Evolutionary conservation across 257 asterid species (phyloP).

Genomic region (Solanum peruvianum): DNA sequence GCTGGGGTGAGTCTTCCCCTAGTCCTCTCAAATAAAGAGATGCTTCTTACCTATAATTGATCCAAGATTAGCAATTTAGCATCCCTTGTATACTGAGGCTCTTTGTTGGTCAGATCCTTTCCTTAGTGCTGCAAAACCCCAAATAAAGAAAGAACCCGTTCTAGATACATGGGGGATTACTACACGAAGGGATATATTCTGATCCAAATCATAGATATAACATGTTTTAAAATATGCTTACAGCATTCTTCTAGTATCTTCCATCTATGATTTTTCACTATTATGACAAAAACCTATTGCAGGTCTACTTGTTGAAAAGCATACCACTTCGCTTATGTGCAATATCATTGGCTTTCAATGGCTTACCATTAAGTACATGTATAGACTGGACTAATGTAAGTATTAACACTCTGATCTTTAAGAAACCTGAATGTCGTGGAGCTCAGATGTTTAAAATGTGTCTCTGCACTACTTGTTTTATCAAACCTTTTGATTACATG

Average conservation of each 20-base stretch:
- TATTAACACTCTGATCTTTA: background rate
- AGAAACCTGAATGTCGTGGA: background rate
- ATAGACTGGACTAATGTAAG: conserved; percentile 80
- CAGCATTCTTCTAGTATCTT: background rate
- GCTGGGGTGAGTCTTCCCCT: conserved; percentile 49
- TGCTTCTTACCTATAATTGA: background rate
- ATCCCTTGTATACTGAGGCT: background rate
- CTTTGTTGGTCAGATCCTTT: background rate
- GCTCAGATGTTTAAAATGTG: background rate
- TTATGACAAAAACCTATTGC: background rate
- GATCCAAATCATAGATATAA: background rate
- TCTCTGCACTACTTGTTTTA: background rate
- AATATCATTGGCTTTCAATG: conserved; percentile 40
- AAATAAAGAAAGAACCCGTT: background rate
- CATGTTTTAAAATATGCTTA: background rate
- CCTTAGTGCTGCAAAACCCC: background rate
- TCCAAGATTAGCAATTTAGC: background rate
- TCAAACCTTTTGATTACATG: background rate
- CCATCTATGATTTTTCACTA: background rate
- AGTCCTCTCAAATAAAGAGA: background rate
- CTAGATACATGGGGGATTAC: background rate
- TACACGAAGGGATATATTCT: background rate
- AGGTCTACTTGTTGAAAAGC: conserved; percentile 64
- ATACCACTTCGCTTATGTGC: conserved; percentile 62
- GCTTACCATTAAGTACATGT: conserved; percentile 40